Conservation (phyloP, 306 rosid species). For the Rosa persica region DNA sequence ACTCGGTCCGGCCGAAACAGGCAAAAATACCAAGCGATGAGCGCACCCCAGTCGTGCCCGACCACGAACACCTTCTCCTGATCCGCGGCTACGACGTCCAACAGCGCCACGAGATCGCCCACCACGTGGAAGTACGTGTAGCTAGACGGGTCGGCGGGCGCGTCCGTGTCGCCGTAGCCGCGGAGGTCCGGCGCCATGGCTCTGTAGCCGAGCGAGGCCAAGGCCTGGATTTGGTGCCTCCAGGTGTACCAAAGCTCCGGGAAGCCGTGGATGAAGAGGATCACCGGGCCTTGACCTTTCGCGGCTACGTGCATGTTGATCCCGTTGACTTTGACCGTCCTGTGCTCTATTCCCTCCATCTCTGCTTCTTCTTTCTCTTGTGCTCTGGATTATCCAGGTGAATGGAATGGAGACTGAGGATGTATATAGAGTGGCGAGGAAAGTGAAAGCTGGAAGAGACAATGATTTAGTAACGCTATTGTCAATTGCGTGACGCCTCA, state of each 20-base stretch:
- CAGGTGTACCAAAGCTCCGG: conserved; percentile 80
- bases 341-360: conserved; percentile 55
- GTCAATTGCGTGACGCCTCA: too few relatives aligned
- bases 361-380: background rate
- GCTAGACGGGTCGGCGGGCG: conserved; percentile 25
- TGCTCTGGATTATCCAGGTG: background rate
- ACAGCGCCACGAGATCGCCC: conserved; percentile 61
- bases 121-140: conserved; percentile 61
- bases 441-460: too few relatives aligned
- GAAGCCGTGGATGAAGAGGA: conserved; percentile 85
- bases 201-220: conserved; percentile 62
- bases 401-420: background rate
- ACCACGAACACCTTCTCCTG: conserved; percentile 76
- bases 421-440: background rate
- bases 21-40: conserved; percentile 62
- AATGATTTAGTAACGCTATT: too few relatives aligned
- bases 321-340: conserved; percentile 55
- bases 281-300: conserved; percentile 65
- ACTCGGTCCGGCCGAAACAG: conserved; percentile 63
- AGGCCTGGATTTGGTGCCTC: conserved; percentile 76
- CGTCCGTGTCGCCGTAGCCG: conserved; percentile 69
- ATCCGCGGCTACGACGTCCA: conserved; percentile 42
- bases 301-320: conserved; percentile 76
- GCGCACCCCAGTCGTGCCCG: conserved; percentile 89
- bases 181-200: conserved; percentile 81